These are phyloP conservation scores for Penicillium sp. DNA, from an alignment of 2,329 filamentous ascomycete species.

Conservation along the genomic window DNA sequence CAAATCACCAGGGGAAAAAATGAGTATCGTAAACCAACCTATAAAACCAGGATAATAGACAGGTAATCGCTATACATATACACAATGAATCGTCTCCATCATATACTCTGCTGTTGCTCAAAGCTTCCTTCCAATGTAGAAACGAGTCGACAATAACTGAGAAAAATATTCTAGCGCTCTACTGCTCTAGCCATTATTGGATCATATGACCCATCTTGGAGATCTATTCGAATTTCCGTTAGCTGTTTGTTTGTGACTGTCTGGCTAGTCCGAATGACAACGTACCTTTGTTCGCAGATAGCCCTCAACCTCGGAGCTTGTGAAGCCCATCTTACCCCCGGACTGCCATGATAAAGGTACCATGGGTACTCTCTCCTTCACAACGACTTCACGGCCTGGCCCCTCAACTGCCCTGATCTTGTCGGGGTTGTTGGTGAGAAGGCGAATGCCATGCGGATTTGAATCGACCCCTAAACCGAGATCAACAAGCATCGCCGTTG, in stretches of 20 bases:
- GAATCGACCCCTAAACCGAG: slow-evolving; percentile 71
- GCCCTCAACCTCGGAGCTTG: slow-evolving; percentile 86
- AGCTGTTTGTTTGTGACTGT: slow-evolving; percentile 3
- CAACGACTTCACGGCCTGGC: slow-evolving; percentile 82
- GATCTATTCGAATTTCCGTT: slow-evolving; percentile 59
- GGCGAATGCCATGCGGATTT: slow-evolving; percentile 66
- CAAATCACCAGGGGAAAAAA: slow-evolving; percentile 4
- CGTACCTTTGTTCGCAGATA: slow-evolving; percentile 93
- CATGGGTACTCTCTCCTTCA: slow-evolving; percentile 92
- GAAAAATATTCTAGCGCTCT: background rate
- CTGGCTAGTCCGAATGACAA: slow-evolving; percentile 17
- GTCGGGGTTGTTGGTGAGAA: slow-evolving; percentile 96
- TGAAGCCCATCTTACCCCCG: slow-evolving; percentile 77
- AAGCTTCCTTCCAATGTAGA: background rate
- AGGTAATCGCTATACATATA: slow-evolving; percentile 9
- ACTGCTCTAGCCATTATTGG: slow-evolving; percentile 37
- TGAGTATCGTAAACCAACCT: slow-evolving; percentile 8
- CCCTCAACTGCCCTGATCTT: slow-evolving; percentile 95
- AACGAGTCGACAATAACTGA: background rate
- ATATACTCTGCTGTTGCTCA: slow-evolving; percentile 1
- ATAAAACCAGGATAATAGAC: slow-evolving; percentile 1
- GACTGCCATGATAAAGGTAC: slow-evolving; percentile 89
- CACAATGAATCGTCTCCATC: slow-evolving; percentile 11
- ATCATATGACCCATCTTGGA: slow-evolving; percentile 86
- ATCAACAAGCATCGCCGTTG: slow-evolving; percentile 91